Evolutionary conservation across 192 early-diverging fungal species (phyloP), one percentile per base, ranked within the genome.

Genomic region (Gamsiella multidivaricata): DNA sequence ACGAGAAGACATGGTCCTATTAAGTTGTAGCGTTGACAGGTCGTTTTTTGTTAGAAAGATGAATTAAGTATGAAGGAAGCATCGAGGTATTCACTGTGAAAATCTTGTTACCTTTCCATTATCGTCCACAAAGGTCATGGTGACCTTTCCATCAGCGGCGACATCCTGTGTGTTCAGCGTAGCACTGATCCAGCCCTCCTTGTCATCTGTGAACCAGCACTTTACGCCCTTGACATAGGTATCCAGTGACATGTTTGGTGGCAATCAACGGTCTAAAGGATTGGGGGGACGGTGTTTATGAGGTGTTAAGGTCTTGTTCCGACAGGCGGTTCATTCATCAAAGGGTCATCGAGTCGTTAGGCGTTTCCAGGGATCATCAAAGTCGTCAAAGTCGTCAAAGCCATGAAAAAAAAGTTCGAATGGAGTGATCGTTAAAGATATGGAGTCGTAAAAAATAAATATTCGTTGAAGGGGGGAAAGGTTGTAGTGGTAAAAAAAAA

Each of bases 121-220:
- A 33, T 92, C 88, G 41, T 90, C 78, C 34, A 81, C 79, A 82
- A 94, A 94, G 14, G 68, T 80, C 42, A 94, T 54, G 54, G 84
- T 88, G 31, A 93, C 85, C 14, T 85, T 81, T 54, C 87, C 85
- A 46, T 80, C 82, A 34, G 84, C 90, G 12, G 69, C 76, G 17
- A 90, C 69, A 17, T 83, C 83, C 50, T 85, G 91, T 18, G 85
- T 55, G 15, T 59, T 69, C 32, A 94, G 66, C n/a, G 84, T 76
- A 14, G 88, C 95, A 55, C 91, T 88, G 55, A 94, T 83, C 94
- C 94, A 98, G 31, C 91, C 95, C 61, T 95, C 92, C 29, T 89
- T 84, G 5, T 89, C 90, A 70, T 98, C 93, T 67, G 90, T 85
- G 80, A 97, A 94, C 95, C 95, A 98, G 39, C 95, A 95, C 59